Evolutionary conservation across 148 eudicot species (phyloP).

Genomic region (Rhododendron ovatum): DNA sequence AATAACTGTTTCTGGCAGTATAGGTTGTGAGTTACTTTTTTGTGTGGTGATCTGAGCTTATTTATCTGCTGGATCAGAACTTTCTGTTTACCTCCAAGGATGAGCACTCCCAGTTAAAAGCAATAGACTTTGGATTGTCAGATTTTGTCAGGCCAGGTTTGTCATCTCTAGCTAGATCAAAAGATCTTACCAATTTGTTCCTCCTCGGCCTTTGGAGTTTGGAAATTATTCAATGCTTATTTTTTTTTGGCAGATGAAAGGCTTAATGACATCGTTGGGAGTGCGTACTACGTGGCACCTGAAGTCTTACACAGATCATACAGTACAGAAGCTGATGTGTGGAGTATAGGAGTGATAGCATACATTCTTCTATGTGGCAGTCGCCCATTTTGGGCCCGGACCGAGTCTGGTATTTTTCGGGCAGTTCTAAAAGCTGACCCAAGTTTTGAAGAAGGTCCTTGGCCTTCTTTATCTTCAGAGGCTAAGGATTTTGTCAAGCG

Average conservation of each 20-base stretch:
- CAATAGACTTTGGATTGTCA: slow-evolving; percentile 61
- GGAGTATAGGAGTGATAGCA: slow-evolving; percentile 68
- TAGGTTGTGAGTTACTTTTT: background rate
- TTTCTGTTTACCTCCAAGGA: slow-evolving; percentile 49
- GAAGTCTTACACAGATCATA: slow-evolving; percentile 63
- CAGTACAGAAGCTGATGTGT: slow-evolving; percentile 58
- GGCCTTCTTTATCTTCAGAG: slow-evolving; percentile 52
- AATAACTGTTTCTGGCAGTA: background rate
- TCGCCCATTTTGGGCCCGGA: slow-evolving; percentile 69
- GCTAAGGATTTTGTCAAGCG: slow-evolving; percentile 58
- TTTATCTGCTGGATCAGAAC: slow-evolving; percentile 36
- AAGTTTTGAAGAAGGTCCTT: slow-evolving; percentile 49
- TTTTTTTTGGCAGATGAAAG: slow-evolving; percentile 39
- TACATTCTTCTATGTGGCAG: slow-evolving; percentile 67
- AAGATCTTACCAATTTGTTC: background rate
- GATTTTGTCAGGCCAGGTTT: slow-evolving; percentile 61
- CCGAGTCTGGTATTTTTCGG: slow-evolving; percentile 62
- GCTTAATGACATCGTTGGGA: slow-evolving; percentile 62
- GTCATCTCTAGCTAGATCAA: slow-evolving; percentile 1
- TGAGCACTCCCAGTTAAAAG: slow-evolving; percentile 47
- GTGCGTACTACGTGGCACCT: slow-evolving; percentile 68
- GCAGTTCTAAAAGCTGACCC: slow-evolving; percentile 59
- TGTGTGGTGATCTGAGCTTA: background rate
- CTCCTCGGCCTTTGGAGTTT: background rate
- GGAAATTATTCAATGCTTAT: background rate